Conservation (phyloP, 2,329 filamentous ascomycete species). For the Paradendryphiella salina region DNA sequence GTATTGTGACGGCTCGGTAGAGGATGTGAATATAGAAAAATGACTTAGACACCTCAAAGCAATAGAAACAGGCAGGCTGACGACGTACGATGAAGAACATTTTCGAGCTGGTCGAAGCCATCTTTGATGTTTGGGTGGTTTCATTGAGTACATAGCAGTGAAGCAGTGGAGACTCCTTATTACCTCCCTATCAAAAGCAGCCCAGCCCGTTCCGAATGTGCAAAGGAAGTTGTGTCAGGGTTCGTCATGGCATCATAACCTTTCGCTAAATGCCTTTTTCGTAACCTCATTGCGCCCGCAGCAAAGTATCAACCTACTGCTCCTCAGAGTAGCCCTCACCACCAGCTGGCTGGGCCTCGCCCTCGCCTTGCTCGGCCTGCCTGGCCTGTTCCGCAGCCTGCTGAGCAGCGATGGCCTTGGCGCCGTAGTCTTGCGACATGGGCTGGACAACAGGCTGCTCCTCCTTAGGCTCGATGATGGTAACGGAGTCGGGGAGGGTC, state of each 20-base stretch:
- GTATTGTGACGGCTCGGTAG: too few species aligned
- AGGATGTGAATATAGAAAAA: not conserved
- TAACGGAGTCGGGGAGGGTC: conserved; percentile 96
- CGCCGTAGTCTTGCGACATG: conserved; percentile 97
- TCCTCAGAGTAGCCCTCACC: conserved; percentile 41
- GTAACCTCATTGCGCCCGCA: conserved; percentile 37
- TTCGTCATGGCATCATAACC: conserved; percentile 32
- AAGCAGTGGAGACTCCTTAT: conserved; percentile 35
- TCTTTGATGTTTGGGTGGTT: conserved; percentile 37
- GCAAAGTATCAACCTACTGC: conserved; percentile 33
- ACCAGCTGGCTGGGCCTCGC: conserved; percentile 47
- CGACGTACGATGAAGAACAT: not conserved
- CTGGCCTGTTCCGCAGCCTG: conserved; percentile 67
- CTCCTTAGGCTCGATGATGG: conserved; percentile 99
- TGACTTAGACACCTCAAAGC: not conserved
- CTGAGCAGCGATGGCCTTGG: conserved; percentile 75
- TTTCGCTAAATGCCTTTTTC: conserved; percentile 36
- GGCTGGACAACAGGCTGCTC: conserved; percentile 94
- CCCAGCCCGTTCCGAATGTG: conserved; percentile 36
- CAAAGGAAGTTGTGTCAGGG: conserved; percentile 38
- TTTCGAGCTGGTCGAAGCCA: conserved; percentile 30
- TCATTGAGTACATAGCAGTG: conserved; percentile 40
- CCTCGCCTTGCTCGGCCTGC: conserved; percentile 62
- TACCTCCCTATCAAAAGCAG: conserved; percentile 35
- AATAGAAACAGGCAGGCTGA: not conserved